Conservation (phyloP, 1,284 basidiomycete genomes). For the Cutaneotrichosporon cyanovorans region DNA sequence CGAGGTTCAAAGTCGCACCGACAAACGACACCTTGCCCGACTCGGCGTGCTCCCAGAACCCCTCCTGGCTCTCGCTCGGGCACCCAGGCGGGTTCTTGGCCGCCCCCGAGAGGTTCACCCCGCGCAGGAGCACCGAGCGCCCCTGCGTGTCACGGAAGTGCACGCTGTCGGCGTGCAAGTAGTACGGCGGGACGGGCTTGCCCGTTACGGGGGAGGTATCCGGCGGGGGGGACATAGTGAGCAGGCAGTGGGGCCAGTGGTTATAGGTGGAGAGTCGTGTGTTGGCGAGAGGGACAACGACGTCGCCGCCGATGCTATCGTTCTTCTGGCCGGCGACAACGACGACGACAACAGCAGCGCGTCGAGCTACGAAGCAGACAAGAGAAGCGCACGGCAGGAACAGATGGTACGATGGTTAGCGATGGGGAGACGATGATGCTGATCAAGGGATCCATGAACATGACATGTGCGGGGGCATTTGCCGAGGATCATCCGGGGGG, state of each 20-base stretch:
- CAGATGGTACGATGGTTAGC: neutral
- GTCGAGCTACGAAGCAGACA: too few species aligned
- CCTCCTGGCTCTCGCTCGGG: slow-evolving; percentile 61
- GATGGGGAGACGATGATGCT: too few species aligned
- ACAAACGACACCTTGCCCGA: slow-evolving; percentile 58
- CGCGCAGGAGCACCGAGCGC: slow-evolving; percentile 76
- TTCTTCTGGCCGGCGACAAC: too few species aligned
- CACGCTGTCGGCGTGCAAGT: slow-evolving; percentile 59
- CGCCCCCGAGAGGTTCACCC: slow-evolving; percentile 85
- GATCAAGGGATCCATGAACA: too few species aligned
- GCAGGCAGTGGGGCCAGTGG: neutral
- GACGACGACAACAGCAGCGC: too few species aligned
- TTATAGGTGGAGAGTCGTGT: neutral
- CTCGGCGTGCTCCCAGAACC: slow-evolving; percentile 85
- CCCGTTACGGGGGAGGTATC: slow-evolving; percentile 63
- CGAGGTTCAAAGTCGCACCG: slow-evolving; percentile 62
- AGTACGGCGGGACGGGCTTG: slow-evolving; percentile 44
- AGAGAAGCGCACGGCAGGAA: neutral
- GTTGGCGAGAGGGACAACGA: too few species aligned
- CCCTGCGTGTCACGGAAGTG: slow-evolving; percentile 79
- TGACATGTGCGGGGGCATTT: neutral
- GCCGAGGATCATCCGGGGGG: neutral
- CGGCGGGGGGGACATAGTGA: slow-evolving; percentile 36
- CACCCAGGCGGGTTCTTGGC: slow-evolving; percentile 71
- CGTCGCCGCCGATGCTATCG: too few species aligned